Conservation (phyloP, 805 yeast genomes). For the Sugiyamaella marilandica region DNA sequence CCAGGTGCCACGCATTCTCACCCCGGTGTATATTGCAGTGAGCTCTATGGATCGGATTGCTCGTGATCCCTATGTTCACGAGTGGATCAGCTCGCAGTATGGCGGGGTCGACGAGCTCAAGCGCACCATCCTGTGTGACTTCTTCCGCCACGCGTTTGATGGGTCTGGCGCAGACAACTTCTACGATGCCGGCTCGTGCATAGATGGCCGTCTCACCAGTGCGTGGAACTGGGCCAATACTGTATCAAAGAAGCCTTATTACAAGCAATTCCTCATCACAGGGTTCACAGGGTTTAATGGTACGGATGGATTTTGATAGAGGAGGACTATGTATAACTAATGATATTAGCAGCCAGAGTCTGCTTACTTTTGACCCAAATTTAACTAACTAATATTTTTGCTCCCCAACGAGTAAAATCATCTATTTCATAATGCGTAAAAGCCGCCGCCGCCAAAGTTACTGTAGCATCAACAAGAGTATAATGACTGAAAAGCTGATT, state of each 20-base stretch:
- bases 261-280: conserved; percentile 55
- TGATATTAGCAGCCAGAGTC: too few relatives aligned
- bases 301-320: conserved; percentile 36
- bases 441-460: too few relatives aligned
- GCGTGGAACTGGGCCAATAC: conserved; percentile 82
- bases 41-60: conserved; percentile 50
- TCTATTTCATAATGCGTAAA: too few relatives aligned
- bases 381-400: too few relatives aligned
- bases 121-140: conserved; percentile 42
- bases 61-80: conserved; percentile 43
- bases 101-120: conserved; percentile 52
- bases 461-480: too few relatives aligned
- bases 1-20: conserved; percentile 72
- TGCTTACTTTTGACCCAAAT: too few relatives aligned
- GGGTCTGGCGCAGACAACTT: conserved; percentile 83
- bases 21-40: conserved; percentile 62
- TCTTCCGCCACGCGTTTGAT: conserved; percentile 58
- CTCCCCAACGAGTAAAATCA: too few relatives aligned
- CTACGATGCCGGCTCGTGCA: conserved; percentile 79
- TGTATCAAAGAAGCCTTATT: conserved; percentile 62
- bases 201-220: conserved; percentile 74
- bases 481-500: too few relatives aligned
- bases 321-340: neutral
- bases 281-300: conserved; percentile 79
- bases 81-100: conserved; percentile 56